Evolutionary conservation across 1,139 yeast species (phyloP), one percentile per base, ranked within the genome.

Genomic region (Candida buenavistaensis): DNA sequence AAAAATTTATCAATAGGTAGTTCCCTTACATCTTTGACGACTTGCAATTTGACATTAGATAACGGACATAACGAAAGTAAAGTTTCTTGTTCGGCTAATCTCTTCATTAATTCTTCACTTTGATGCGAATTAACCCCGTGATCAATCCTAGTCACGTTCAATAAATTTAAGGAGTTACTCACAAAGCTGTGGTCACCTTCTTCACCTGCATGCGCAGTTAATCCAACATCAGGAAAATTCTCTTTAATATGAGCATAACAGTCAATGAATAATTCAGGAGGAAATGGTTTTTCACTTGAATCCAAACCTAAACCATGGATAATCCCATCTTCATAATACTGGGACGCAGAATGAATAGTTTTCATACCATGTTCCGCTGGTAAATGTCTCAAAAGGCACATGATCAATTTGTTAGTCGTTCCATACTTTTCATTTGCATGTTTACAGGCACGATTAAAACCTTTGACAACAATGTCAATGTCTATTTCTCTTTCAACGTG

Each of bases 171-270:
- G 1, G 92, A 65, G 34, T 68, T 67, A 9, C 62, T 45, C 24
- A 85, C 84, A 46, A 67, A 83, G 11, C 75, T 69, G 29, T 85
- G 78, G 44, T 82, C 86, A 34, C 92, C 94, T 62, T 85, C 94
- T 59, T 85, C 95, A 47, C 95, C 95, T 3, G 92, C 94, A 55
- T 85, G 95, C 2, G 94, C 92, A 23, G 95, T 85, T 36, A 82
- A 66, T 27, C 78, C 73, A 38, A 80, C 70, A 32, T 68, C 53
- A 20, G 81, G 77, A 48, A 64, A 72, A 27, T 63, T 50, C 14
- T 62, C 58, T 34, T 64, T 64, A 7, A 83, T 69, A 14, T 57
- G 51, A 9, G 59, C 50, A 53, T 80, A 85, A 54, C 88, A 80
- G 29, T 80, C 84, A 12, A 59, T 59, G 51, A 84, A 85, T 26